Conservation (phyloP, 345 rosid species). For the Eucalyptus leucophloia region DNA sequence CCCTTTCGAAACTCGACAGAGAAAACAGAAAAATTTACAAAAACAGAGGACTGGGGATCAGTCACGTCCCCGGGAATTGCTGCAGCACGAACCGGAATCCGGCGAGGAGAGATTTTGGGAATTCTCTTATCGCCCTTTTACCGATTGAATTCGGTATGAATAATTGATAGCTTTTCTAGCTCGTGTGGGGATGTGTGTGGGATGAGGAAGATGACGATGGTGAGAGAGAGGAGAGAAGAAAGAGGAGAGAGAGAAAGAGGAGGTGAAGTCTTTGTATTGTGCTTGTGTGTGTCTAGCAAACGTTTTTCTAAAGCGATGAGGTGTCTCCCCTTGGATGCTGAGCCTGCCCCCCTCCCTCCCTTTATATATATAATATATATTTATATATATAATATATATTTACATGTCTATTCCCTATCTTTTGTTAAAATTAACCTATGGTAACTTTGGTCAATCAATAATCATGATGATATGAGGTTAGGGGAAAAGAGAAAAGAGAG, state of each 20-base stretch:
- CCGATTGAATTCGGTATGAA: background rate
- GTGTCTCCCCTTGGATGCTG: slow-evolving; percentile 3
- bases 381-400: background rate
- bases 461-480: background rate
- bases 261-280: background rate
- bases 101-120: background rate
- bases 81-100: background rate
- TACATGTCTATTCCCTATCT: background rate
- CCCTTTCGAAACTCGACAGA: background rate
- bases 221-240: background rate
- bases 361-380: background rate
- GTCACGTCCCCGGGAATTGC: background rate
- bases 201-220: background rate
- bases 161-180: background rate
- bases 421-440: background rate
- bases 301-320: slow-evolving; percentile 25
- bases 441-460: background rate
- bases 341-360: background rate
- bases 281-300: background rate
- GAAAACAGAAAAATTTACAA: background rate
- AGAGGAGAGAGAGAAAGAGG: background rate
- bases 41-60: background rate
- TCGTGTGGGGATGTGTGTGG: background rate
- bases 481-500: background rate
- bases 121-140: background rate